Base-by-base conservation (phyloP, 495 filamentous ascomycete genomes). In the Elaphomyces granulatus region DNA sequence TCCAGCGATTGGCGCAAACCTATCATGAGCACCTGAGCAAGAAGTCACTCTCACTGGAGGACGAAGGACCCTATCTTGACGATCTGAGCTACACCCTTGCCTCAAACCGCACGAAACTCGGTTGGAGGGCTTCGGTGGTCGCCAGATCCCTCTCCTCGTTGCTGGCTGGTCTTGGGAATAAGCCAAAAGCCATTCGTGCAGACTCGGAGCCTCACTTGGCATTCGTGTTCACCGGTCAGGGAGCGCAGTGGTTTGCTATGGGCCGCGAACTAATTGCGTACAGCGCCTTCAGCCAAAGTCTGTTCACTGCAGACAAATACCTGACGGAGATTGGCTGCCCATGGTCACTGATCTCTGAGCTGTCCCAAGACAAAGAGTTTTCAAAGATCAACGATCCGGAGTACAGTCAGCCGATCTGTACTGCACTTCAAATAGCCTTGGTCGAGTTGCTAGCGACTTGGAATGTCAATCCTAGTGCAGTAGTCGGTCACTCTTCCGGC, bases 401-500 rank as follows among this genome's bases (percentile, higher is more conserved):
- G 26, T 44, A 55, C 15, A 49, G 53, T n/a, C 69, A 72, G 47
- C 53, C 63, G 0, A 17, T 60, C 8, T 68, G 59, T 18, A 62
- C 59, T 2, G 75, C 72, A 0, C 31, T 80, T 0, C 75, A 79
- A 41, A 52, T 80, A 2, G 70, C 34, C 0, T 18, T 65, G 0
- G 47, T 78, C 0, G 52, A 72, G 23, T 48, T 74, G 2, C 49
- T 78, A 0, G 26, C 20, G 14, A 46, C 47, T 12, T 56, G 68
- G 33, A 63, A 63, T 0, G 51, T 79, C 3, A 18, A 17, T 0
- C 68, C 72, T 9, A 42, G 54, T 9, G 57, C 61, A 1, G 71
- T 75, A 2, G 48, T 72, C 7, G 77, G 77, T 2, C 77, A 81
- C 49, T 78, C 75, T 0, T 71, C 64, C 1, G 77, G 77, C n/a